These are phyloP conservation scores for Articulospora tetracladia DNA, from an alignment of 495 filamentous ascomycete genomes.

Conservation along the genomic window DNA sequence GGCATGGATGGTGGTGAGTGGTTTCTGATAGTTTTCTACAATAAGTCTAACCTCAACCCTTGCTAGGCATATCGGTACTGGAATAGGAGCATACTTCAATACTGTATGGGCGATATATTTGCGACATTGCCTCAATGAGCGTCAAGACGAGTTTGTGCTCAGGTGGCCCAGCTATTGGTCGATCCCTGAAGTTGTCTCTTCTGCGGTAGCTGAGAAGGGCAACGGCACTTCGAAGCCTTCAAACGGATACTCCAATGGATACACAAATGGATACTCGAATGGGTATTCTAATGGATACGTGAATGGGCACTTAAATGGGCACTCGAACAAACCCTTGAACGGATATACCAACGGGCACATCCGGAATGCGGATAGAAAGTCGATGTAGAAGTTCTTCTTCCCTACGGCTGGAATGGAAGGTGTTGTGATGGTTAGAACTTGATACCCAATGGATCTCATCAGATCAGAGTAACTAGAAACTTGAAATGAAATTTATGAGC, in stretches of 20 bases:
- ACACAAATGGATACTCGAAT: slow-evolving; percentile 1
- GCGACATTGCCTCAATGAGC: slow-evolving; percentile 41
- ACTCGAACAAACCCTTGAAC: neutral
- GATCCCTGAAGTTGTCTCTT: slow-evolving; percentile 29
- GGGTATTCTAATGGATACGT: neutral
- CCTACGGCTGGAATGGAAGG: too few species aligned
- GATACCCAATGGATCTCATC: too few species aligned
- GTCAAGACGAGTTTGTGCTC: slow-evolving; percentile 41
- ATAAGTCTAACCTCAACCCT: neutral
- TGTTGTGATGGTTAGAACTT: too few species aligned
- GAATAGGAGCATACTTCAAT: slow-evolving; percentile 43
- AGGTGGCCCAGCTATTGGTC: slow-evolving; percentile 36
- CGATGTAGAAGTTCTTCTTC: neutral
- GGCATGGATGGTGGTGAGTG: slow-evolving; percentile 96
- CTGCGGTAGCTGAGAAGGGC: neutral
- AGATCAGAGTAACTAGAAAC: too few species aligned
- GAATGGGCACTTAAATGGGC: neutral
- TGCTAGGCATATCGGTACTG: slow-evolving; percentile 45
- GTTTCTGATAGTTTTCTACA: neutral
- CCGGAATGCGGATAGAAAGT: slow-evolving; percentile 10
- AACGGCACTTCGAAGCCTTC: neutral
- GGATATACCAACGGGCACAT: too few species aligned
- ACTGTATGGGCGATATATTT: slow-evolving; percentile 47
- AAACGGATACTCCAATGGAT: slow-evolving; percentile 4
- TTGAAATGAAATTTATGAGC: too few species aligned